A percentile compares a stretch with the other conserved stretches of the same genome.
These are phyloP conservation scores for Bathelium albidoporum DNA, from an alignment of 495 filamentous ascomycete genomes.

Conservation along the genomic window DNA sequence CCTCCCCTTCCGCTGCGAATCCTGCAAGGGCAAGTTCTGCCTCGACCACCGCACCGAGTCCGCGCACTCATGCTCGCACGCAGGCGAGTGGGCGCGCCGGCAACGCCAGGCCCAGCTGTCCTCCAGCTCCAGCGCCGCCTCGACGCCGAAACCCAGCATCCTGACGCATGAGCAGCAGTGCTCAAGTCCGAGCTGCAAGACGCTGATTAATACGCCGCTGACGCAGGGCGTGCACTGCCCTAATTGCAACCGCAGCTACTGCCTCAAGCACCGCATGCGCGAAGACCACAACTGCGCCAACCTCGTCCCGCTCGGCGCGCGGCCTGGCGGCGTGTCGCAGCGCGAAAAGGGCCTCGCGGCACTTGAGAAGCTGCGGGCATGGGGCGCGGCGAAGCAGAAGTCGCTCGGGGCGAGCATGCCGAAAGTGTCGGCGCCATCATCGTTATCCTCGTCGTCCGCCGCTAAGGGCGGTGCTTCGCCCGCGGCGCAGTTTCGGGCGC, in stretches of 20 bases:
- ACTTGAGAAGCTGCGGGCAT: conserved; percentile 52
- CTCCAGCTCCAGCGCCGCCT: neutral
- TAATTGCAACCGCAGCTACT: conserved; percentile 76
- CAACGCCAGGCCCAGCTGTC: conserved; percentile 27
- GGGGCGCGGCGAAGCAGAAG: conserved; percentile 44
- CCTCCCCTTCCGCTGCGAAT: conserved; percentile 89
- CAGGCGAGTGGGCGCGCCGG: conserved; percentile 76
- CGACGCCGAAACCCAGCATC: conserved; percentile 41
- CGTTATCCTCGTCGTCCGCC: too few species aligned
- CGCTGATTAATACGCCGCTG: conserved; percentile 66
- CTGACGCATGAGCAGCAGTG: conserved; percentile 59
- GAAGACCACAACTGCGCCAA: conserved; percentile 83
- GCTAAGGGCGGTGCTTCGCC: conserved; percentile 41
- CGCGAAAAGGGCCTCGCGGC: conserved; percentile 49
- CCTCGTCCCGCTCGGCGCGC: conserved; percentile 55
- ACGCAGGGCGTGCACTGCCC: conserved; percentile 72
- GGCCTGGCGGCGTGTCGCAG: conserved; percentile 28
- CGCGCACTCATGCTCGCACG: conserved; percentile 67
- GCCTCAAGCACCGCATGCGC: conserved; percentile 76
- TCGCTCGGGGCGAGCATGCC: conserved; percentile 35
- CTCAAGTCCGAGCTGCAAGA: conserved; percentile 67
- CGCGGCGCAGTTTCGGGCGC: conserved; percentile 47
- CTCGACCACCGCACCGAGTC: conserved; percentile 88
- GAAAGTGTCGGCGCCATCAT: conserved; percentile 34
- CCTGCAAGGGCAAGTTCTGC: conserved; percentile 75